These are phyloP conservation scores for Nakaseomyces sp. DNA, from an alignment of 1,139 yeast genomes.

Conservation along the genomic window DNA sequence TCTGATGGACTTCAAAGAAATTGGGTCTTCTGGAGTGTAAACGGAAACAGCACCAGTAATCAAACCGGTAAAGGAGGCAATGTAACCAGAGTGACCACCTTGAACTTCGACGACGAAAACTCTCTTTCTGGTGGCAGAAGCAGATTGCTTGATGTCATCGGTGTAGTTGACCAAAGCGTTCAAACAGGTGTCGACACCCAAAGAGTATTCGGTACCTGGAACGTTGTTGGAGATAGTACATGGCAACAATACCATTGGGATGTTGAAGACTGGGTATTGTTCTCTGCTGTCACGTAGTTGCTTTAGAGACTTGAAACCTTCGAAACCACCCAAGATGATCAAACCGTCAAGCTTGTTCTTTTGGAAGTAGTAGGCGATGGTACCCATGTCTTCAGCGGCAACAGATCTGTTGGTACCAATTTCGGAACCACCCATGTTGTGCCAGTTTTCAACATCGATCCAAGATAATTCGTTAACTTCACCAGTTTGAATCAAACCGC, in stretches of 20 bases:
- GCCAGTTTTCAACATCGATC: conserved; percentile 69
- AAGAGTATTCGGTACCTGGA: conserved; percentile 74
- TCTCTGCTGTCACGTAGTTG: conserved; percentile 56
- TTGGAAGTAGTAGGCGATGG: conserved; percentile 68
- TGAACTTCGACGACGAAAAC: conserved; percentile 79
- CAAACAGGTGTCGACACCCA: conserved; percentile 73
- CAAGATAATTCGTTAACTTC: conserved; percentile 53
- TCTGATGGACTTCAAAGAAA: conserved; percentile 47
- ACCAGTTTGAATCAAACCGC: conserved; percentile 70
- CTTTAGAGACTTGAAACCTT: conserved; percentile 62
- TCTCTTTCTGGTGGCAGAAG: conserved; percentile 69
- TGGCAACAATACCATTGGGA: conserved; percentile 71
- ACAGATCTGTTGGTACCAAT: conserved; percentile 72
- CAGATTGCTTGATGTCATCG: conserved; percentile 71
- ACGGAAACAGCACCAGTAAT: conserved; percentile 69
- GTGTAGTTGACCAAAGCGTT: conserved; percentile 67
- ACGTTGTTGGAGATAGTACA: conserved; percentile 80
- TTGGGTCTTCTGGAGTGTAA: conserved; percentile 67
- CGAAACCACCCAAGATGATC: conserved; percentile 71
- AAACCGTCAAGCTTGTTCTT: conserved; percentile 66
- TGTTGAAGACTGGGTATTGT: conserved; percentile 61
- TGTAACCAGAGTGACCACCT: conserved; percentile 77
- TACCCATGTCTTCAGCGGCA: conserved; percentile 62
- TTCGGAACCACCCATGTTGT: conserved; percentile 69
- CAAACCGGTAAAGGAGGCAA: conserved; percentile 61